A percentile compares a stretch with the other conserved stretches of the same genome.
Conservation (phyloP, 805 yeast genomes). For the Candida easanensis region DNA sequence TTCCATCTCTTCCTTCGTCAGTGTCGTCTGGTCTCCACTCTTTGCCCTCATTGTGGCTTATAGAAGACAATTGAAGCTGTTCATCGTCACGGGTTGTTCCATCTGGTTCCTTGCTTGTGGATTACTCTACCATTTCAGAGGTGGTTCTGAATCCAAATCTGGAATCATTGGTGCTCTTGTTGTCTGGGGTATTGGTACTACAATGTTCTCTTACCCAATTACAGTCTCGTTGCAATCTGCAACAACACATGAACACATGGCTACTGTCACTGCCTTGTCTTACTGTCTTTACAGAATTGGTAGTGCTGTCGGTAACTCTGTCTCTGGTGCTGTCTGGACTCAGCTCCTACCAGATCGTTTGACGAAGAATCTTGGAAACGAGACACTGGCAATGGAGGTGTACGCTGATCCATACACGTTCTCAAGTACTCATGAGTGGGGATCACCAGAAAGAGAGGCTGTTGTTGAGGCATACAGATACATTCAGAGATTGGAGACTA, state of each 20-base stretch:
- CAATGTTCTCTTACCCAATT: conserved; percentile 66
- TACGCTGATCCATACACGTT: conserved; percentile 55
- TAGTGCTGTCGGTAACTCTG: conserved; percentile 56
- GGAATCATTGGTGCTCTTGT: conserved; percentile 68
- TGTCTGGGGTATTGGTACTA: conserved; percentile 67
- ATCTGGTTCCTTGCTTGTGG: conserved; percentile 62
- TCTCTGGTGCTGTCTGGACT: conserved; percentile 74
- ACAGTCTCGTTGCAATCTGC: conserved; percentile 60
- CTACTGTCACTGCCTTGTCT: conserved; percentile 57
- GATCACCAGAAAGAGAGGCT: conserved; percentile 56
- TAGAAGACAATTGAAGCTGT: conserved; percentile 50
- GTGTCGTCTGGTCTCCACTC: conserved; percentile 54
- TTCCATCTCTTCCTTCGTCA: conserved; percentile 56
- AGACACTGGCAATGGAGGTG: conserved; percentile 41
- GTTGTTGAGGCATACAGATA: conserved; percentile 57
- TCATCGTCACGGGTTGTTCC: conserved; percentile 54
- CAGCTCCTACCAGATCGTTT: conserved; percentile 48
- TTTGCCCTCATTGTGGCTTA: conserved; percentile 50
- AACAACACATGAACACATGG: conserved; percentile 66
- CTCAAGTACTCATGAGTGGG: conserved; percentile 51
- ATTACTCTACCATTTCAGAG: conserved; percentile 53
- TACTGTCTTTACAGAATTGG: conserved; percentile 60
- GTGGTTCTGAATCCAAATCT: conserved; percentile 43
- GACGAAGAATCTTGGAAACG: conserved; percentile 32
- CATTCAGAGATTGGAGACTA: conserved; percentile 55